Evolutionary conservation across 208 protist species (phyloP).

Genomic region (Wallacemonas rigidus): DNA sequence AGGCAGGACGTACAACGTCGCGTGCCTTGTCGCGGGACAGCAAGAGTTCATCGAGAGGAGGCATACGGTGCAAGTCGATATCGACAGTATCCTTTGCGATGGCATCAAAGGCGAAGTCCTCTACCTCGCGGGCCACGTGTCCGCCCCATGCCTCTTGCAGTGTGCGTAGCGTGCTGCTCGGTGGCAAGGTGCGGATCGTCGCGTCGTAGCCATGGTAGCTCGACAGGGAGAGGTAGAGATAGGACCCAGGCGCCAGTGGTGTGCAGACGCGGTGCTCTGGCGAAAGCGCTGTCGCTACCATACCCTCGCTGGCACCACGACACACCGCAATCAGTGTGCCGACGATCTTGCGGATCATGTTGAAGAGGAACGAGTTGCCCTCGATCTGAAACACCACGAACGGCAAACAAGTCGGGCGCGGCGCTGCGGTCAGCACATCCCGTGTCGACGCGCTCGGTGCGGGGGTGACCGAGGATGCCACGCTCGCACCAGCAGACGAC

Average conservation of each 20-base stretch:
- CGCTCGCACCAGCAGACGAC: too few relatives aligned
- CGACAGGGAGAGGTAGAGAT: constrained; percentile 71
- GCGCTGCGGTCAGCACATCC: not conserved
- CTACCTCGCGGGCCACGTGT: constrained; percentile 33
- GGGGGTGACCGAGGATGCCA: too few relatives aligned
- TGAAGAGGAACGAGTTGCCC: constrained; percentile 83
- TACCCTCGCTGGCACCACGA: constrained; percentile 47
- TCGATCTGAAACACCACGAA: constrained; percentile 87
- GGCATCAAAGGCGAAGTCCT: constrained; percentile 38
- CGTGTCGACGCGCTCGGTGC: not conserved
- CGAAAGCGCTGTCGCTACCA: constrained; percentile 58
- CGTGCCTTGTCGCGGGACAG: constrained; percentile 43
- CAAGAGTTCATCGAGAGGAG: constrained; percentile 60
- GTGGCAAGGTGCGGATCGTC: constrained; percentile 17
- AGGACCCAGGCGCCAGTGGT: constrained; percentile 71
- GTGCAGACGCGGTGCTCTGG: constrained; percentile 51
- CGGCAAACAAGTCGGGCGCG: constrained; percentile 31
- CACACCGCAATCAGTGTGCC: constrained; percentile 67
- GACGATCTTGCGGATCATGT: constrained; percentile 91
- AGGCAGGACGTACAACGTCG: constrained; percentile 38
- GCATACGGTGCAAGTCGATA: constrained; percentile 59
- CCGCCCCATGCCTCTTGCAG: constrained; percentile 58
- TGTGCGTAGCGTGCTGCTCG: constrained; percentile 20
- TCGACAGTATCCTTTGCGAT: constrained; percentile 67
- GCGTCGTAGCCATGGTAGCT: constrained; percentile 74